Percentiles rank a stretch among this genome's conserved stretches.
These are phyloP conservation scores for Vigna trinervia DNA, from an alignment of 306 rosid genomes.

Conservation along the genomic window DNA sequence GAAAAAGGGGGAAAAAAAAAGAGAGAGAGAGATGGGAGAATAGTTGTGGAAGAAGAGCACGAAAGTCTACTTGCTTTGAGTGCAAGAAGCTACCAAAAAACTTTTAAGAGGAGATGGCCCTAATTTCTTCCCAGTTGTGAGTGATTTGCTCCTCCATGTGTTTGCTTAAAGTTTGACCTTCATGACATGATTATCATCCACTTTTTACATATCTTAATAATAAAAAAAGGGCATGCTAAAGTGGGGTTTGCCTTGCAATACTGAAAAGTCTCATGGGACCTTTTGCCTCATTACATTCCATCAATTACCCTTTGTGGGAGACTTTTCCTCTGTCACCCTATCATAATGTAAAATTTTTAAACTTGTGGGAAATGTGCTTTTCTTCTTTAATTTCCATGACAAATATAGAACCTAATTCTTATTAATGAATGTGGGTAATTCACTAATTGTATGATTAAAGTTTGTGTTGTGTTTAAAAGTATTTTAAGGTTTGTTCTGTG, in stretches of 20 bases:
- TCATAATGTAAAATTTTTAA: conserved; percentile 35
- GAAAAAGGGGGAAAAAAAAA: conserved; percentile 14
- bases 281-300: conserved; percentile 75
- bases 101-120: conserved; percentile 58
- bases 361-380: conserved; percentile 44
- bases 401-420: too few species aligned
- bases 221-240: conserved; percentile 52
- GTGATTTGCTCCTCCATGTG: conserved; percentile 66
- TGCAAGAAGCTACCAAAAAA: conserved; percentile 96
- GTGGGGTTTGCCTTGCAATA: conserved; percentile 75
- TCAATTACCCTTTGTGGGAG: conserved; percentile 61
- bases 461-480: background rate
- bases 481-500: background rate
- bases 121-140: conserved; percentile 68
- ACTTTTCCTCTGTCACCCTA: conserved; percentile 49
- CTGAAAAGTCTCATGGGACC: conserved; percentile 68
- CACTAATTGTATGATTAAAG: background rate
- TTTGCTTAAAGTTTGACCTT: conserved; percentile 98
- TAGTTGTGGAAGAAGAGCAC: conserved; percentile 45
- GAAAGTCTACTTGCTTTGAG: conserved; percentile 97
- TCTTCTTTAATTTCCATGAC: conserved; percentile 37
- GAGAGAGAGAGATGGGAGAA: conserved; percentile 21
- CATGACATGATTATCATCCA: conserved; percentile 66
- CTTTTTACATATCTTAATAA: conserved; percentile 41
- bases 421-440: too few species aligned